Conservation (phyloP, 2,329 filamentous ascomycete genomes). For the Trichoderma sp. region DNA sequence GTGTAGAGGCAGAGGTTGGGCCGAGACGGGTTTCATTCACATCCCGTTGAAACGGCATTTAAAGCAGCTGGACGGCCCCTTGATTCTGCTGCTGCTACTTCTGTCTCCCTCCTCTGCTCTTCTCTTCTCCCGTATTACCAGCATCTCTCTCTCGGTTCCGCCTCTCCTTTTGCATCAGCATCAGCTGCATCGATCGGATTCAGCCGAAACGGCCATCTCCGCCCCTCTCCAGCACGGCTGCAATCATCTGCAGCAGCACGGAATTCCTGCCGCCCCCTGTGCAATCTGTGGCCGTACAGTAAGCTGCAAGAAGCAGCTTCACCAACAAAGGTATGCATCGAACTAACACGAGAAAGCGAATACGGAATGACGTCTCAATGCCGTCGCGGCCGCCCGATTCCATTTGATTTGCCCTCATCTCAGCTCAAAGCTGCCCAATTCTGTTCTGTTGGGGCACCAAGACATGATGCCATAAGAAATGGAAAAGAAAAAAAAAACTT, state of each 20-base stretch:
- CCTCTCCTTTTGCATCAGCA: neutral
- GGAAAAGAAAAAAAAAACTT: neutral
- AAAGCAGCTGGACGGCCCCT: neutral
- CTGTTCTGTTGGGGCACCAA: neutral
- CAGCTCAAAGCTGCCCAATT: no score
- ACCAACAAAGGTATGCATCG: neutral
- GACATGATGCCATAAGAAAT: neutral
- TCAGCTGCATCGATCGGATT: neutral
- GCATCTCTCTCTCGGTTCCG: no score
- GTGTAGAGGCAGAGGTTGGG: neutral
- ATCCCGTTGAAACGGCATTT: neutral
- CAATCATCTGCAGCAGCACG: constrained; percentile 9
- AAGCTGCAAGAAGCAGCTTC: neutral
- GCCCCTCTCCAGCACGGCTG: neutral
- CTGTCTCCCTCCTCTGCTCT: neutral
- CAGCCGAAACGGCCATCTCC: constrained; percentile 1
- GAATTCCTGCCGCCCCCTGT: neutral
- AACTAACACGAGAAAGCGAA: neutral
- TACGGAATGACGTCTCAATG: no score
- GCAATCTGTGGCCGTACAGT: neutral
- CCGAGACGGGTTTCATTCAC: neutral
- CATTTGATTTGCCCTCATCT: no score
- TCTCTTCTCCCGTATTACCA: no score
- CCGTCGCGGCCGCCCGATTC: no score
- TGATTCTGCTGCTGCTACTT: neutral